Base-by-base conservation (phyloP, 2,329 filamentous ascomycete species). In the Alternaria longipes region DNA sequence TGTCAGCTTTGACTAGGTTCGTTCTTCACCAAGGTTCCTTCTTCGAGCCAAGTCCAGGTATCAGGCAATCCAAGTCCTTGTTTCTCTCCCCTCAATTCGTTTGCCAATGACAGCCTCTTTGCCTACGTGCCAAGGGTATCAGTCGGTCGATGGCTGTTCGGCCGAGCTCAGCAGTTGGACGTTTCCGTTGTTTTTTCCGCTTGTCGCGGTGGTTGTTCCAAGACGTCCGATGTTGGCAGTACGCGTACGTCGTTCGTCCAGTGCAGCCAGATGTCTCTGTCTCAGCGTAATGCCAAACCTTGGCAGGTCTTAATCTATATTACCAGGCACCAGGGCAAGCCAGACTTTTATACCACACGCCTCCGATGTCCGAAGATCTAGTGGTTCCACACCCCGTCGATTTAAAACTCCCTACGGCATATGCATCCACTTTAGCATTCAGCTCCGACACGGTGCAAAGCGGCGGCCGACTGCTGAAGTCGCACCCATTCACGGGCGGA, bases 351-450 rank as follows among this genome's bases (percentile, higher is more conserved):
- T 50, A 50, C 30, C 32, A 50, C 30, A 18, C 20, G 16, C 46
- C 2, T 24, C 40, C 20, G 12, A 42, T 20, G 32, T 20, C 46
- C 46, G 20, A 50, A 50, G 36, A 7, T 50, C 32, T 38, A 50
- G 34, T 41, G 34, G 28, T 47, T 30, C 9, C 36, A 42, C 14
- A 36, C 20, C 8, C 12, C 24, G 24, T 45, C 26, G 18, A 8
- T 18, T n/a, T 44, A 45, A 11, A 45, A 44, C 11, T 22, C 30
- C 18, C 11, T 14, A 51, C 53, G 57, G 57, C n/a, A 46, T 24
- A 20, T 41, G 26, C 24, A 49, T 46, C n/a, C 38, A n/a, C 52
- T 52, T 14, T 28, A 45, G 58, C 47, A 57, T n/a, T 60, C 24
- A 40, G 54, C 47, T 53, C 58, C 58, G 58, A 40, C 38, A 38